Evolutionary conservation across 2,329 filamentous ascomycete genomes (phyloP).

Genomic region (Boeremia exigua): DNA sequence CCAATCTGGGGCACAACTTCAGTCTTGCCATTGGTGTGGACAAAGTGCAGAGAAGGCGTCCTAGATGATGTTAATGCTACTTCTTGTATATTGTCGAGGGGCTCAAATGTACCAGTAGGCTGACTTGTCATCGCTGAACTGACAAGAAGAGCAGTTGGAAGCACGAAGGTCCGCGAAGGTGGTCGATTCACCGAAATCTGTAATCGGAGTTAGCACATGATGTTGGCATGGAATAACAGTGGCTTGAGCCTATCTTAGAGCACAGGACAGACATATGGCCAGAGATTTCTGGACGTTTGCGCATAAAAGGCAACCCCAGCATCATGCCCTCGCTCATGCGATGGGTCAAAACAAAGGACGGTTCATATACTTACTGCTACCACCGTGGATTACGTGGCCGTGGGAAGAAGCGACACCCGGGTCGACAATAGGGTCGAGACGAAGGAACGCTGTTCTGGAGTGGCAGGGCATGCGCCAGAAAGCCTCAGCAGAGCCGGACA

Average conservation of each 20-base stretch:
- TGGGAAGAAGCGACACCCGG: slow-evolving; percentile 37
- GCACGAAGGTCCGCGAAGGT: slow-evolving; percentile 65
- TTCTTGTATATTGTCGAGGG: neutral
- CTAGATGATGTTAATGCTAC: slow-evolving; percentile 17
- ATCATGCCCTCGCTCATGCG: slow-evolving; percentile 13
- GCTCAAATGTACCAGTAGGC: slow-evolving; percentile 41
- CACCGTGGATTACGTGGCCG: slow-evolving; percentile 44
- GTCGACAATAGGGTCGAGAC: slow-evolving; percentile 56
- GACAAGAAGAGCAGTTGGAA: slow-evolving; percentile 75
- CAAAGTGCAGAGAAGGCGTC: slow-evolving; percentile 73
- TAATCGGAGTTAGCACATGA: slow-evolving; percentile 28
- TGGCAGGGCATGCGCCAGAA: slow-evolving; percentile 75
- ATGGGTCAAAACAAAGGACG: slow-evolving; percentile 9
- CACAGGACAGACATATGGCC: neutral
- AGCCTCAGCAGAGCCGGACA: slow-evolving; percentile 60
- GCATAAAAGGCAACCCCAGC: neutral
- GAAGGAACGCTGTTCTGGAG: slow-evolving; percentile 65
- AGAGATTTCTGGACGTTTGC: neutral
- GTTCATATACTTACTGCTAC: slow-evolving; percentile 55
- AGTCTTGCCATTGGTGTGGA: slow-evolving; percentile 67
- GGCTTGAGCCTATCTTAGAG: slow-evolving; percentile 12
- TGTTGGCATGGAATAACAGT: slow-evolving; percentile 16
- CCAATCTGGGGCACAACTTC: slow-evolving; percentile 68
- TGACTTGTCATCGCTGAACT: slow-evolving; percentile 52
- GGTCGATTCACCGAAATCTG: slow-evolving; percentile 65